Base-by-base conservation (phyloP, 768 basidiomycete species). In the Fibroporia radiculosa region DNA sequence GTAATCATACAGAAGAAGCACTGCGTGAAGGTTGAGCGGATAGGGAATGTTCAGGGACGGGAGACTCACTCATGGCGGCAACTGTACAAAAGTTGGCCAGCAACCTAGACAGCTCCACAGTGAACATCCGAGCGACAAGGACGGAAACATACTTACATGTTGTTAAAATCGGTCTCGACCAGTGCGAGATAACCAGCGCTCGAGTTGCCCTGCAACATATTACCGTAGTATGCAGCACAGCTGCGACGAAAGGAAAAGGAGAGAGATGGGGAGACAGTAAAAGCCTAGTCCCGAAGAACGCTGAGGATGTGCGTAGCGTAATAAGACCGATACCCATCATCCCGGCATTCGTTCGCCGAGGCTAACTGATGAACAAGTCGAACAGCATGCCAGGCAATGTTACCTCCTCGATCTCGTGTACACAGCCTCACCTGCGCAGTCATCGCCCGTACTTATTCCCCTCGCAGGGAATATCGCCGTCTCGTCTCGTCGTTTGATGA, bases 1-100 rank as follows among this genome's bases (percentile, higher is more conserved):
- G 26, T 45, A 44, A 33, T 52, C 50, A 25, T 43, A 52, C 8
- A 52, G 24, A 23, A 46, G 18, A 16, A 50, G 41, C 10, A 29
- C 49, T 50, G 5, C 23, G 18, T 4, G n/a, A 3, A 24, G 6
- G 45, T 37, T 7, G 18, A n/a, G 13, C 4, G 40, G 28, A 16
- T 16, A 36, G 18, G 8, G n/a, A 23, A 19, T n/a, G 7, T 6
- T 28, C 4, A 11, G 7, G 16, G 8, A 19, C 3, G n/a, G 31
- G 26, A 7, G 8, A 29, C 36, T 39, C 38, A 46, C 45, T 46
- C 18, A 38, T 46, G 5, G 45, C 45, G 3, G 45, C 45, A 4
- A 46, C 29, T n/a, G 36, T 8, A 23, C 45, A 46, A 27, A 39
- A 46, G 22, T 46, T 46, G 13, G 19, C 33, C 37, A 46, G 45